Percentiles rank a stretch among this genome's conserved stretches.
Conservation (phyloP, 2,329 filamentous ascomycete species). For the Penicillium sp. region DNA sequence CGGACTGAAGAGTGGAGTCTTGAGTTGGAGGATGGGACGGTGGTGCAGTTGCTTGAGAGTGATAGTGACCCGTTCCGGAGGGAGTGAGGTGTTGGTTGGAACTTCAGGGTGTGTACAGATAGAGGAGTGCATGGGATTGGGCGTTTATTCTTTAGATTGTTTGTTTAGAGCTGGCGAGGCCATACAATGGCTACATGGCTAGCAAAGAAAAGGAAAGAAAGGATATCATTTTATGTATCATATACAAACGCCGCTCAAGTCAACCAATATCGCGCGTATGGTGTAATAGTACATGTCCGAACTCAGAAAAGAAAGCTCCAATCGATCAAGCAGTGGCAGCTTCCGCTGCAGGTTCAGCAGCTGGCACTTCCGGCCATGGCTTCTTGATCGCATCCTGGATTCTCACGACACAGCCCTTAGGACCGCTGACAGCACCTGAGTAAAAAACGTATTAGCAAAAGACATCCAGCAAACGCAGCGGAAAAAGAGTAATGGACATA, state of each 20-base stretch:
- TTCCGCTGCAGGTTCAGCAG: conserved; percentile 8
- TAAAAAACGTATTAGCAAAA: conserved; percentile 15
- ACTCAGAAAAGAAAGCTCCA: conserved; percentile 3
- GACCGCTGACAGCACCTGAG: conserved; percentile 72
- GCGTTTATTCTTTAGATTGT: conserved; percentile 20
- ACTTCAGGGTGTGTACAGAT: conserved; percentile 40
- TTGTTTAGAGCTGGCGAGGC: conserved; percentile 4
- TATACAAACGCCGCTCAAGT: conserved; percentile 39
- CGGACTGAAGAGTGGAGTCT: conserved; percentile 90
- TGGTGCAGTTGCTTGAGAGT: conserved; percentile 71
- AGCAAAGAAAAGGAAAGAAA: conserved; percentile 21
- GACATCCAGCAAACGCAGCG: not conserved
- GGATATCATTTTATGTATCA: conserved; percentile 42
- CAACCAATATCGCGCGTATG: conserved; percentile 31
- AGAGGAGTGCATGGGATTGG: conserved; percentile 23
- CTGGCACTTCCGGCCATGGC: conserved; percentile 58
- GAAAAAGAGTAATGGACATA: conserved; percentile 29
- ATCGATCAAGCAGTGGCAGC: conserved; percentile 30
- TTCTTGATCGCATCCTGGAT: conserved; percentile 92
- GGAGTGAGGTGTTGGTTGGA: conserved; percentile 12
- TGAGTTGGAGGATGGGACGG: conserved; percentile 60
- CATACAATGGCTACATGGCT: not conserved
- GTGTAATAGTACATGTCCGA: conserved; percentile 39
- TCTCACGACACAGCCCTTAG: conserved; percentile 78
- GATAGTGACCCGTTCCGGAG: conserved; percentile 65